Percentiles rank a stretch among this genome's conserved stretches.
Conservation (phyloP, 257 asterid genomes). For the Nicotiana knightiana region DNA sequence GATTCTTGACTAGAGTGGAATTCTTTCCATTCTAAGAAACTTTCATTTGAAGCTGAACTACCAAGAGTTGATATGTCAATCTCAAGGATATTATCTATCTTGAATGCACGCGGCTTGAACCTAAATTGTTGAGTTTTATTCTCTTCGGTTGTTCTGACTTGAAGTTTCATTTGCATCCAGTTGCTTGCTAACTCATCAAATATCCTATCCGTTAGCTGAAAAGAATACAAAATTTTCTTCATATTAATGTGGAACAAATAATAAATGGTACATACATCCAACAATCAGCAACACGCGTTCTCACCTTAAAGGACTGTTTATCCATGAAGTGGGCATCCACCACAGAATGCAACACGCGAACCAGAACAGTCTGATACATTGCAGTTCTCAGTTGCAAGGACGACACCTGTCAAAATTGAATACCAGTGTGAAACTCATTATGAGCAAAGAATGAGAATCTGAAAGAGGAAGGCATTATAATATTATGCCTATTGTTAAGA, state of each 20-base stretch:
- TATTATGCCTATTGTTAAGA: not conserved
- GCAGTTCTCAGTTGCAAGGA: conserved; percentile 45
- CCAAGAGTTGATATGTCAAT: conserved; percentile 62
- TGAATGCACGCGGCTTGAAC: conserved; percentile 72
- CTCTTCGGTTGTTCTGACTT: conserved; percentile 41
- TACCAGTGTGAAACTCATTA: not conserved
- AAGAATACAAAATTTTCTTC: conserved; percentile 12
- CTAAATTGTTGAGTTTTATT: conserved; percentile 46
- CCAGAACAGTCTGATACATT: conserved; percentile 52
- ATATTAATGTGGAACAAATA: conserved; percentile 5
- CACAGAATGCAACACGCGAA: conserved; percentile 46
- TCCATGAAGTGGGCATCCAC: conserved; percentile 59
- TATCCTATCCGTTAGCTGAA: conserved; percentile 57
- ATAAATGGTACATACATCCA: conserved; percentile 14
- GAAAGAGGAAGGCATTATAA: not conserved
- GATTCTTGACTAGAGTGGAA: conserved; percentile 48
- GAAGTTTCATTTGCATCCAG: conserved; percentile 65
- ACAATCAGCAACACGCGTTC: conserved; percentile 6
- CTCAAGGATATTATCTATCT: conserved; percentile 63
- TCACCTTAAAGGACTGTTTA: conserved; percentile 48
- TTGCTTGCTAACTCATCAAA: conserved; percentile 54
- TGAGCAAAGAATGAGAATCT: not conserved
- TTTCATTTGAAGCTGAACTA: conserved; percentile 44
- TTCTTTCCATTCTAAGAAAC: conserved; percentile 74
- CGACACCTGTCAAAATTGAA: conserved; percentile 28